Evolutionary conservation across 805 yeast species (phyloP), one percentile per base, ranked within the genome.

Genomic region (Saturnispora ahearnii): DNA sequence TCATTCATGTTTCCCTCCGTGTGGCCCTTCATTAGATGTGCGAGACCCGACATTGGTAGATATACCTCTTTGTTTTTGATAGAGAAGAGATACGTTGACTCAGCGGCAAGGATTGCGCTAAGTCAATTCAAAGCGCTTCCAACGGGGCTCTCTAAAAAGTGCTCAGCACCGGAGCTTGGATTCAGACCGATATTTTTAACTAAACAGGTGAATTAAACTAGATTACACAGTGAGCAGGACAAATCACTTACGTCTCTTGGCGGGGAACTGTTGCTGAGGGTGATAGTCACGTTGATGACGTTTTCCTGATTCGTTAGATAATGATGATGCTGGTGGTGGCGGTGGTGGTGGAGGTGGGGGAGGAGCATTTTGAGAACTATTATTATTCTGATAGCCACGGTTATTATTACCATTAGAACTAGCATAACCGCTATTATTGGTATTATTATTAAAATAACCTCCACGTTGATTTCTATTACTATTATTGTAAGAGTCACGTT

Each of bases 11-110:
- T 18, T 29, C n/a, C 44, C 13, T 21, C 41, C 5, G 28, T 41
- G 5, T 28, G 38, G 49, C 62, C 67, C 38, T 65, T 60, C 48
- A 67, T 64, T 48, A 67, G 57, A 50, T 61, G 61, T 10, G 71
- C 65, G 48, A 68, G 58, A 62, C 8, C 69, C 64, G 41, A 65
- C 55, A 8, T 62, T 62, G 7, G 51, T 41, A 34, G 11, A 12
- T 55, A 54, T 12, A 41, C 12, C 7, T 32, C 18, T 11, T 32
- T 21, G 9, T 32, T 6, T 11, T 32, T 12, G 9, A 10, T 28
- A 11, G 34, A 21, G 28, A 37, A 41, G 15, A 30, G 28, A 15
- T 30, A 22, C 32, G 21, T 32, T 36, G 31, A 36, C 18, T 34
- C 41, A 36, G 29, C 47, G 41, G 37, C 18, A 13, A n/a, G 11